Evolutionary conservation across 2,329 filamentous ascomycete genomes (phyloP), one percentile per base, ranked within the genome.

Genomic region (Colletotrichum salicis): DNA sequence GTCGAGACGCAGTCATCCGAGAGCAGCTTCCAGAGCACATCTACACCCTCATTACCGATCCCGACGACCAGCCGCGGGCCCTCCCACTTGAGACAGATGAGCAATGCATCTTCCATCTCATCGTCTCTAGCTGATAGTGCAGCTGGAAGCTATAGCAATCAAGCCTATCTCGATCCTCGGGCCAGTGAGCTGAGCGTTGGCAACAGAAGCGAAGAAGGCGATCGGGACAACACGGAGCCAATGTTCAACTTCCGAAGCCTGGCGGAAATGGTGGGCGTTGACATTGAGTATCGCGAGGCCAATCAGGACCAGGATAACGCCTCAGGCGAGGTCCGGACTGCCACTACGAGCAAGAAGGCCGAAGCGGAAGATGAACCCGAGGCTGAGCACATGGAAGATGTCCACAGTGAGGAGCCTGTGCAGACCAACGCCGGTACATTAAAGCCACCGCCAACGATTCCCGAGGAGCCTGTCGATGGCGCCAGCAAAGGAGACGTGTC

Each of bases 241-340:
- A 90, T 97, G 89, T 96, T 97, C 82, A 98, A 97, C 80, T 98
- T 98, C 79, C 88, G 91, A 67, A 97, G 94, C 76, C 84, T 98
- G 27, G 93, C 94, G 2, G 93, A 94, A 73, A 94, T 97, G 80
- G 93, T 98, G 35, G 93, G 92, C 0, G 90, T 90, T 8, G 86
- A 88, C 58, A 82, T 90, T 41, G 88, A 90, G 63, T 84, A 84
- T 2, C 80, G 83, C 55, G 80, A 86, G 51, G 85, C 84, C 0
- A 80, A 82, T 1, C 78, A 78, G 67, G 56, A 73, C 65, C 74
- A 80, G 70, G 77, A 41, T 6, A 77, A 62, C 66, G 79, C 56
- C 75, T 76, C 70, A 0, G 79, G 75, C 2, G 77, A 79, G 15
- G 65, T 70, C 6, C 70, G 75, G 22, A 76, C 75, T 15, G 59